These are phyloP conservation scores for Macrolepiota dolichaula DNA, from an alignment of 768 basidiomycete genomes.

Conservation along the genomic window DNA sequence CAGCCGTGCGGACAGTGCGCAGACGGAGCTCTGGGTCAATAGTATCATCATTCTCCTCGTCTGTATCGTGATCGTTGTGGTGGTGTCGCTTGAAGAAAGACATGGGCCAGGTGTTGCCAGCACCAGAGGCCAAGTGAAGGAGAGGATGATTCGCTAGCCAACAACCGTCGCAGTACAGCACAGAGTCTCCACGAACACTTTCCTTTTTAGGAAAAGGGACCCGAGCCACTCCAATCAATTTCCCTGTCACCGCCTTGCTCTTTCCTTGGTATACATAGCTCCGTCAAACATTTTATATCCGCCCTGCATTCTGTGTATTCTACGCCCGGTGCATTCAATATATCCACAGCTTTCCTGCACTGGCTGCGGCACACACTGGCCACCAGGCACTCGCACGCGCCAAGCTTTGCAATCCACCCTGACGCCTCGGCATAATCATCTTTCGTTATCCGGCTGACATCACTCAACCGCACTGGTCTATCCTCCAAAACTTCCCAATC, in stretches of 20 bases:
- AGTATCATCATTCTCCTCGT: slow-evolving; percentile 61
- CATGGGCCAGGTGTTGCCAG: slow-evolving; percentile 13
- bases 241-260: not conserved
- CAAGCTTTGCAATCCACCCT: not conserved
- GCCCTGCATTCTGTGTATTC: not conserved
- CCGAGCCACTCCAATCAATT: slow-evolving; percentile 5
- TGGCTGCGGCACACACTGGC: not conserved
- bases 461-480: not conserved
- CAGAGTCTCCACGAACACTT: slow-evolving; percentile 2
- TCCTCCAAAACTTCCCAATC: not conserved
- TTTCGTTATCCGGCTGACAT: not conserved
- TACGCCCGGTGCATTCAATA: not conserved
- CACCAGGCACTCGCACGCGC: not conserved
- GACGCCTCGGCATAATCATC: not conserved
- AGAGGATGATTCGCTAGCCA: not conserved
- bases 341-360: not conserved
- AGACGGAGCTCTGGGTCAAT: slow-evolving; percentile 87
- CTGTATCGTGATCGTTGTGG: slow-evolving; percentile 38
- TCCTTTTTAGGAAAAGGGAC: not conserved
- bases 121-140: slow-evolving; percentile 11
- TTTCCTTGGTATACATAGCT: not conserved
- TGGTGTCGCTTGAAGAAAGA: slow-evolving; percentile 40
- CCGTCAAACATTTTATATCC: not conserved
- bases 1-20: slow-evolving; percentile 90
- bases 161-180: not conserved